A percentile compares a stretch with the other conserved stretches of the same genome.
These are phyloP conservation scores for Penicillium janthinellum DNA, from an alignment of 2,329 filamentous ascomycete species.

Conservation along the genomic window DNA sequence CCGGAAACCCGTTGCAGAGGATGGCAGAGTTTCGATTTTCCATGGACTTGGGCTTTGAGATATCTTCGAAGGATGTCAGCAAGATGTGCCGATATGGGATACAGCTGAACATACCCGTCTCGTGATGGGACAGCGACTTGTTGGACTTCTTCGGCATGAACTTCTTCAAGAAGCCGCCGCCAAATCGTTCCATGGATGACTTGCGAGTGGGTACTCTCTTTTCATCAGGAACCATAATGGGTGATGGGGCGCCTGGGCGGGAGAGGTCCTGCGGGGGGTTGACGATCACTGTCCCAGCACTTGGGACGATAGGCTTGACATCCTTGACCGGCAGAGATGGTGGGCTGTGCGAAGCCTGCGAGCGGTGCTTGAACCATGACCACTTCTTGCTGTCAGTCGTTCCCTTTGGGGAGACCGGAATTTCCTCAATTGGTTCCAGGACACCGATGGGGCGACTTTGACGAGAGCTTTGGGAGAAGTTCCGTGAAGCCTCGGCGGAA, in stretches of 20 bases:
- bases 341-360: constrained; percentile 29
- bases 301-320: constrained; percentile 26
- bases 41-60: constrained; percentile 5
- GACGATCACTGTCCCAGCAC: constrained; percentile 29
- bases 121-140: constrained; percentile 33
- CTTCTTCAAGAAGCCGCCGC: constrained; percentile 52
- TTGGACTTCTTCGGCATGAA: constrained; percentile 54
- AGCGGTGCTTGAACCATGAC: constrained; percentile 49
- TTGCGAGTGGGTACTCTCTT: constrained; percentile 20
- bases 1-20: constrained; percentile 16
- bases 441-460: constrained; percentile 31
- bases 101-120: constrained; percentile 41
- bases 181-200: constrained; percentile 37
- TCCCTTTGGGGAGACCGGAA: constrained; percentile 37
- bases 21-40: constrained; percentile 9
- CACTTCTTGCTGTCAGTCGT: constrained; percentile 45
- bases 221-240: constrained; percentile 2
- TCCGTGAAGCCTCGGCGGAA: not conserved
- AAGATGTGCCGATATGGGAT: not conserved
- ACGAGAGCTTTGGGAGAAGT: constrained; percentile 29
- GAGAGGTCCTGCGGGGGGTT: constrained; percentile 23
- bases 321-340: constrained; percentile 27
- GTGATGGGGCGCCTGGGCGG: constrained; percentile 5
- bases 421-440: constrained; percentile 49
- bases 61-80: constrained; percentile 11